phyloP scores from a whole-genome alignment of 2,329 filamentous ascomycete genomes.

The Metarhizium guizhouense region DNA sequence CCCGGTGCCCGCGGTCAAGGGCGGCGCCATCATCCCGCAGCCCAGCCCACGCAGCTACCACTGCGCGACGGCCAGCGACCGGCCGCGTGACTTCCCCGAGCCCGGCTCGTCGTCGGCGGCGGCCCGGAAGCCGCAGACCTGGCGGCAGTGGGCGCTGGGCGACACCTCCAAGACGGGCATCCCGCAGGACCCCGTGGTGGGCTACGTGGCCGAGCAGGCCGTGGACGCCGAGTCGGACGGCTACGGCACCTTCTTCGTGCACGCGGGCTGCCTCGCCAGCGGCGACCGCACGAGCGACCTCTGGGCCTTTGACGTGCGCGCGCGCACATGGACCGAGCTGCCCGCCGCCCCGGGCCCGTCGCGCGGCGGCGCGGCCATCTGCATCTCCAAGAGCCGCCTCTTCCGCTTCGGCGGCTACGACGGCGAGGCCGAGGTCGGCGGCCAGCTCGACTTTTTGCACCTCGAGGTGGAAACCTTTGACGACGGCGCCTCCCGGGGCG shows the following conservation, averaged over 20 bases:
- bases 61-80: conserved; percentile 46
- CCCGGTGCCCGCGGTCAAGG: conserved; percentile 40
- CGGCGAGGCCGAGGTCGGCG: conserved; percentile 60
- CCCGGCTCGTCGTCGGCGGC: no score
- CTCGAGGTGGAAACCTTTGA: conserved; percentile 48
- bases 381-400: conserved; percentile 52
- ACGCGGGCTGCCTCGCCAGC: conserved; percentile 62
- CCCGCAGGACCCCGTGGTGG: conserved; percentile 50
- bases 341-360: conserved; percentile 57
- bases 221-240: conserved; percentile 53
- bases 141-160: conserved; percentile 48
- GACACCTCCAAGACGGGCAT: conserved; percentile 45
- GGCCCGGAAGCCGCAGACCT: conserved; percentile 29
- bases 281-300: conserved; percentile 57
- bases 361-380: conserved; percentile 60
- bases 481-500: conserved; percentile 37
- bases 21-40: conserved; percentile 27
- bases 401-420: conserved; percentile 79
- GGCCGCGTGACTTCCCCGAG: conserved; percentile 40
- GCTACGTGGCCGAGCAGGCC: conserved; percentile 46
- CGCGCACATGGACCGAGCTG: conserved; percentile 57
- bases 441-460: conserved; percentile 57
- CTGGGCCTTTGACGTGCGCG: conserved; percentile 66
- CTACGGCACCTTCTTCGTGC: conserved; percentile 62
- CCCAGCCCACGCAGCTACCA: conserved; percentile 67